Evolutionary conservation across 805 yeast genomes (phyloP).

Genomic region (Danielozyma ontarioensis): DNA sequence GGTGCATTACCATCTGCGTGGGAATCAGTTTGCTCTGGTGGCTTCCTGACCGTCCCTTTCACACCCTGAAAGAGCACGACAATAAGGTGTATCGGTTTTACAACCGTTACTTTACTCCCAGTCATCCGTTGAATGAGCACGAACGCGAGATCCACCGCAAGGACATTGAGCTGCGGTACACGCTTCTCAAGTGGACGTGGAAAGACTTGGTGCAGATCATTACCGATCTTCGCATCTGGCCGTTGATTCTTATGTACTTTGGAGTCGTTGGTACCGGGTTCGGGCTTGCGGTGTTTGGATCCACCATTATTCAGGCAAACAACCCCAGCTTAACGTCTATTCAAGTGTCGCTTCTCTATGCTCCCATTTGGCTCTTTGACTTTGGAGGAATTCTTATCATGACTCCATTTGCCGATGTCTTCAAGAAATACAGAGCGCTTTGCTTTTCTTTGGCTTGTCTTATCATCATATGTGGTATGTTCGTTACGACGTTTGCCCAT

Average conservation of each 20-base stretch:
- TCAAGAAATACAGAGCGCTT: constrained; percentile 51
- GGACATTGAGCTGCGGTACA: constrained; percentile 55
- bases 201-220: constrained; percentile 52
- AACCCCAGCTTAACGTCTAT: constrained; percentile 62
- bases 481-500: constrained; percentile 71
- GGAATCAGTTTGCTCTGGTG: constrained; percentile 72
- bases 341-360: constrained; percentile 68
- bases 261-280: constrained; percentile 92
- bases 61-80: constrained; percentile 6
- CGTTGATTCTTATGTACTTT: constrained; percentile 79
- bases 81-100: constrained; percentile 15
- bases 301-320: constrained; percentile 64
- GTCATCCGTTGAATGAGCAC: constrained; percentile 46
- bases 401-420: constrained; percentile 78
- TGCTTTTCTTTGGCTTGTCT: constrained; percentile 59
- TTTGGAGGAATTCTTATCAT: constrained; percentile 65
- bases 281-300: constrained; percentile 81
- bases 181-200: constrained; percentile 49
- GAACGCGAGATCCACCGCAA: constrained; percentile 52
- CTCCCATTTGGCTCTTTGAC: constrained; percentile 90
- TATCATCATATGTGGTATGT: constrained; percentile 68
- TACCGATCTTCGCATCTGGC: constrained; percentile 69
- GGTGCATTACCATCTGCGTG: constrained; percentile 57
- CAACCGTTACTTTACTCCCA: constrained; percentile 22
- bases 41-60: constrained; percentile 75